Evolutionary conservation across 75 land plant genomes (phyloP).

Genomic region (Larix kaempferi): DNA sequence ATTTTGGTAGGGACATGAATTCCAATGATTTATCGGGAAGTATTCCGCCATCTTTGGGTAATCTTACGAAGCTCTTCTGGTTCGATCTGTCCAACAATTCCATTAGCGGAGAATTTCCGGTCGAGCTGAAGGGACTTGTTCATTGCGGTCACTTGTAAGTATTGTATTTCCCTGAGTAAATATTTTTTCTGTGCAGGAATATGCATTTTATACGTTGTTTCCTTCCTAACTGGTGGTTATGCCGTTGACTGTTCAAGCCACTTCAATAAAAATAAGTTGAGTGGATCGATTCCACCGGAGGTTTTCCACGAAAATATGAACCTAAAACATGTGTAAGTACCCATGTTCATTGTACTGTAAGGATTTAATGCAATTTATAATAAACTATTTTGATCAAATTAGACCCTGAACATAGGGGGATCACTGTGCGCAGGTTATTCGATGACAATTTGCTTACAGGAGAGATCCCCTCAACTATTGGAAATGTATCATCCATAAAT

Average conservation of each 20-base stretch:
- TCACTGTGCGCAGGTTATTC: constrained; percentile 35
- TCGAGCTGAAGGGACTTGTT: constrained; percentile 20
- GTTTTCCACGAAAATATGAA: constrained; percentile 51
- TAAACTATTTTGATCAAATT: neutral
- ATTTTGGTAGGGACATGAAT: constrained; percentile 51
- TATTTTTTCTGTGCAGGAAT: neutral
- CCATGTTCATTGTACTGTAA: neutral
- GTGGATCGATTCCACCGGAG: constrained; percentile 46
- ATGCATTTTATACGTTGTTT: too few relatives aligned
- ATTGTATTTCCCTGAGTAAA: neutral
- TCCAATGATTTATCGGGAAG: constrained; percentile 60
- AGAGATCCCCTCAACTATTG: constrained; percentile 49
- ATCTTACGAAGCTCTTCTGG: constrained; percentile 56
- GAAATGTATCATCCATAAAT: constrained; percentile 57
- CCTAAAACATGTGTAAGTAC: constrained; percentile 67
- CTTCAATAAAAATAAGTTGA: constrained; percentile 63
- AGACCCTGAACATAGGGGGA: neutral
- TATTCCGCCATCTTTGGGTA: constrained; percentile 62
- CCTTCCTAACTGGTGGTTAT: too few relatives aligned
- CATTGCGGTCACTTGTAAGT: constrained; percentile 6
- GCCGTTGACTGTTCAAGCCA: constrained; percentile 35
- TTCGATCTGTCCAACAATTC: constrained; percentile 60
- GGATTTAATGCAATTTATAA: neutral
- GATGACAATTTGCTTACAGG: constrained; percentile 70
- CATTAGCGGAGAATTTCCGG: constrained; percentile 54